Conservation (phyloP, 164 flowering plant genomes). For the Piper betle region DNA sequence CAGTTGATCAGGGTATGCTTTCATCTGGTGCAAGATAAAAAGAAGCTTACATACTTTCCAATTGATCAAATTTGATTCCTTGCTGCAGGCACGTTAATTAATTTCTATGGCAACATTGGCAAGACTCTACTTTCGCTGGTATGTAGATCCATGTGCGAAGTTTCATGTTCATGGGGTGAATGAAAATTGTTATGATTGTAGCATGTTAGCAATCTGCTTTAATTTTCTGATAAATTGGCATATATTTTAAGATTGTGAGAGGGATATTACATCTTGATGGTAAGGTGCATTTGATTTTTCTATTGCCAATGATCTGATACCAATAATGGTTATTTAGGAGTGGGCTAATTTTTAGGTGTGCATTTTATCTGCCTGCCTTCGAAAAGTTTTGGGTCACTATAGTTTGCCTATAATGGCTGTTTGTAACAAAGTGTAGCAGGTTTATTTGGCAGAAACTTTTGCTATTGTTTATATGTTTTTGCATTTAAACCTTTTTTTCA, state of each 20-base stretch:
- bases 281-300: no score
- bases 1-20: constrained; percentile 79
- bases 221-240: not conserved
- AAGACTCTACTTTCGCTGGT: constrained; percentile 72
- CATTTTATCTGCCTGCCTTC: not conserved
- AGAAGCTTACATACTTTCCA: not conserved
- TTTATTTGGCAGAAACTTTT: not conserved
- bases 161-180: not conserved
- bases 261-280: no score
- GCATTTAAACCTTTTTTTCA: constrained; percentile 20
- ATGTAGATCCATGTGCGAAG: not conserved
- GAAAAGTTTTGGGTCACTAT: not conserved
- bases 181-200: not conserved
- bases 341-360: not conserved
- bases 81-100: constrained; percentile 58
- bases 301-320: not conserved
- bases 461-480: not conserved
- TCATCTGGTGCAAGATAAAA: not conserved
- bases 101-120: constrained; percentile 83
- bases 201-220: not conserved
- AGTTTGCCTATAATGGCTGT: not conserved
- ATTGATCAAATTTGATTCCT: not conserved
- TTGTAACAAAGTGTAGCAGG: not conserved
- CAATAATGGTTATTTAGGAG: not conserved
- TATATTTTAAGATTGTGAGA: not conserved